These are phyloP conservation scores for Purpureocillium takamizusanense DNA, from an alignment of 2,329 filamentous ascomycete genomes.

Conservation along the genomic window DNA sequence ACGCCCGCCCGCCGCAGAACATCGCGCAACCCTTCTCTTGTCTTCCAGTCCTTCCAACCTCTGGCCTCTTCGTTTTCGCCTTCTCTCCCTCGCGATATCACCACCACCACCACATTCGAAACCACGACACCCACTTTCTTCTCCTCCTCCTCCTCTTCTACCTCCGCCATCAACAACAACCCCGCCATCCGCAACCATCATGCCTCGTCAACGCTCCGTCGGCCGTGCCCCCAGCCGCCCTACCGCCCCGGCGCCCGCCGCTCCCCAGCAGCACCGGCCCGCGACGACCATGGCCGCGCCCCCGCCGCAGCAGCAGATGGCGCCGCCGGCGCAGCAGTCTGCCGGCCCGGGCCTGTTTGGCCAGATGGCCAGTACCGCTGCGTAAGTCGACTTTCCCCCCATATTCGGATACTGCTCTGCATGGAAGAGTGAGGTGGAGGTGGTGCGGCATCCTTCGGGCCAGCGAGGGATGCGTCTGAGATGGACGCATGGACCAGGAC, in stretches of 20 bases:
- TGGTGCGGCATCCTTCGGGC: too few relatives aligned
- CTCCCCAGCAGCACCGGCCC: conserved; percentile 57
- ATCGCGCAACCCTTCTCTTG: too few relatives aligned
- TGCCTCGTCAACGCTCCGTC: conserved; percentile 72
- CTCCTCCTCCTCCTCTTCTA: conserved; percentile 5
- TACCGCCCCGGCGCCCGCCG: conserved; percentile 48
- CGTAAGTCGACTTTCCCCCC: too few relatives aligned
- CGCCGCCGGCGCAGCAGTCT: conserved; percentile 38
- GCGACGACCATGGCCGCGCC: conserved; percentile 57
- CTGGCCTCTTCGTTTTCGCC: too few relatives aligned
- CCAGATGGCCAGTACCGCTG: conserved; percentile 95
- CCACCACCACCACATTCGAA: not conserved
- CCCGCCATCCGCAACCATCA: conserved; percentile 28
- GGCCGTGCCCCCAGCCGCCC: conserved; percentile 59
- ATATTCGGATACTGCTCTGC: too few relatives aligned
- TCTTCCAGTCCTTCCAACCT: too few relatives aligned
- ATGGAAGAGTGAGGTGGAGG: too few relatives aligned
- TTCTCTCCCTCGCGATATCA: too few relatives aligned
- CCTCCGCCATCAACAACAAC: conserved; percentile 4
- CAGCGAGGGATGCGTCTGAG: too few relatives aligned
- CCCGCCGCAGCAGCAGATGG: conserved; percentile 38
- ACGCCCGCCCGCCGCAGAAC: too few relatives aligned
- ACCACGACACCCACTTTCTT: conserved; percentile 3
- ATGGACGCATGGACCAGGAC: too few relatives aligned
- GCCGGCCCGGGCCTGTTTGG: conserved; percentile 81